Evolutionary conservation across 2,329 filamentous ascomycete species (phyloP), one percentile per base, ranked within the genome.

Genomic region (Venturiaceae sp.): DNA sequence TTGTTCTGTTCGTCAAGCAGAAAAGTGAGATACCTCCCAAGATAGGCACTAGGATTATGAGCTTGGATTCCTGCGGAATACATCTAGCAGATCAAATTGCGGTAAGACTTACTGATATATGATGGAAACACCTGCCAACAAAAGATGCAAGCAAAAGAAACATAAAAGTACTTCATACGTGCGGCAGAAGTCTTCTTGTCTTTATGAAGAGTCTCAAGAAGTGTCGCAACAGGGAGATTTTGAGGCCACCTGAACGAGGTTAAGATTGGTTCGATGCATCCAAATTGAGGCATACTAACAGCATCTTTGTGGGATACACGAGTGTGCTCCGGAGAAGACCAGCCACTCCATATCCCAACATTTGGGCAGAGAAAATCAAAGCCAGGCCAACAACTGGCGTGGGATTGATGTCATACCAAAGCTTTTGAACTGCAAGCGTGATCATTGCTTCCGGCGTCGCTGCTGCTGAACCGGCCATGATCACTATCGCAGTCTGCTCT

Each of bases 401-500:
- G n/a, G 55, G 54, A 7, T 32, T n/a, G n/a, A 53, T 58, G 14
- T 44, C 44, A 23, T 63, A 63, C 34, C 46, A 62, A 13, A 62
- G 58, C 14, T 55, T 37, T 28, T 63, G 61, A 4, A 53, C 46
- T 1, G 61, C 57, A 11, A 62, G 54, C 11, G 58, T 44, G 16
- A 61, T 16, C 26, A 59, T 58, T 3, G 62, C 57, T 16, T 59
- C 32, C n/a, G 62, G 41, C 4, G 60, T 56, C 26, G 53, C 34
- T 23, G 57, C n/a, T 5, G 59, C 55, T n/a, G 61, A 50, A 2
- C 53, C 54, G 28, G 59, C 57, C 57, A 63, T 62, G 39, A 62
- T 30, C 7, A 57, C 33, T 37, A 68, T 66, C 1, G 64, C 63
- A 9, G 62, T 63, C 61, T 72, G 69, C 58, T 72, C 69, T 57